phyloP scores from a whole-genome alignment of 2,329 filamentous ascomycete species.

The Stagonosporopsis chrysanthemi region DNA sequence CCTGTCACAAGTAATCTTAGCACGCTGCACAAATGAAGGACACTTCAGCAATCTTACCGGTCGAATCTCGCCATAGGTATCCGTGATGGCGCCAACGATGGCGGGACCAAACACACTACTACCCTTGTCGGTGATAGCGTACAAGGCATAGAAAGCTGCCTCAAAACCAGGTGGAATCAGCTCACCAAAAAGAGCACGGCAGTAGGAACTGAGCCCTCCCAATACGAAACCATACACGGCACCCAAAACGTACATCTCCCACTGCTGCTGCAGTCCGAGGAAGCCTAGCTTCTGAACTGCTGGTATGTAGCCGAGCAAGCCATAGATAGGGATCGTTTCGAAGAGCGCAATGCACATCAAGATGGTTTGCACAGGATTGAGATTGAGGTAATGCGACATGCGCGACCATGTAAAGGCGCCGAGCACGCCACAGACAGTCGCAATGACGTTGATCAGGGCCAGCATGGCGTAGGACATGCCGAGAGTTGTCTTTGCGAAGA shows the following conservation, averaged over 20 bases:
- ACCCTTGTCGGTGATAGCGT: conserved; percentile 97
- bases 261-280: conserved; percentile 86
- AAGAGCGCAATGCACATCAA: conserved; percentile 90
- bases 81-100: conserved; percentile 92
- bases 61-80: conserved; percentile 63
- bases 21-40: not conserved
- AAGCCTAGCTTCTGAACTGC: conserved; percentile 77
- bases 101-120: conserved; percentile 92
- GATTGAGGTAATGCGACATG: conserved; percentile 72
- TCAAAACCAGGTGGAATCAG: conserved; percentile 93
- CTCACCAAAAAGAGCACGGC: conserved; percentile 89
- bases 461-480: conserved; percentile 88
- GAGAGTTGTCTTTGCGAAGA: conserved; percentile 93
- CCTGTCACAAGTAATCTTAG: conserved; percentile 48
- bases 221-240: conserved; percentile 92
- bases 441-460: conserved; percentile 92
- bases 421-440: conserved; percentile 80
- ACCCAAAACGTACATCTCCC: conserved; percentile 95
- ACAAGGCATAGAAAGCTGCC: conserved; percentile 94
- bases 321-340: conserved; percentile 91
- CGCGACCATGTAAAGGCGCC: conserved; percentile 91
- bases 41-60: conserved; percentile 45
- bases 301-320: conserved; percentile 85
- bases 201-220: conserved; percentile 91
- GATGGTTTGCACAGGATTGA: conserved; percentile 86